phyloP scores from a whole-genome alignment of 1,139 yeast genomes.

The Trichomonascaceae sp. region DNA sequence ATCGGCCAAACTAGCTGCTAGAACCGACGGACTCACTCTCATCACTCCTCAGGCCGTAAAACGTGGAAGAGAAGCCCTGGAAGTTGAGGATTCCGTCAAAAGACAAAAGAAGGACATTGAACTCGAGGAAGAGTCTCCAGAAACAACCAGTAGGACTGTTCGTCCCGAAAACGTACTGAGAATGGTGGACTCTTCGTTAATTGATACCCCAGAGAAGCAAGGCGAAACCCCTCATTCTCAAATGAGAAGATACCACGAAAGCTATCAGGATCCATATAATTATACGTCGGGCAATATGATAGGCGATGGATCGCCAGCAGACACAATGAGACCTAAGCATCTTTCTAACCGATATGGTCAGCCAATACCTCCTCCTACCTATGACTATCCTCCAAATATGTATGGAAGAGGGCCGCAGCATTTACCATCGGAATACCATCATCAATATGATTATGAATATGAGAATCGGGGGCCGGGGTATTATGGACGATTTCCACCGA shows the following conservation, averaged over 20 bases:
- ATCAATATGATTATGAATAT: constrained; percentile 1
- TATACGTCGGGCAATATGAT: neutral
- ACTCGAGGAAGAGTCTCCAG: constrained; percentile 25
- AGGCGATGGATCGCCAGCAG: constrained; percentile 7
- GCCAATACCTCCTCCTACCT: constrained; percentile 2
- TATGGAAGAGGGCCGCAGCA: constrained; percentile 4
- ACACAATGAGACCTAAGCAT: neutral
- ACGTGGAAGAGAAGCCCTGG: constrained; percentile 20
- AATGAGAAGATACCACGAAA: constrained; percentile 5
- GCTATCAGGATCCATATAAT: constrained; percentile 3
- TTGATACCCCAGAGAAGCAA: constrained; percentile 32
- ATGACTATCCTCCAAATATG: constrained; percentile 1
- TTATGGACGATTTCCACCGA: neutral
- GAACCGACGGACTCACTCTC: constrained; percentile 2
- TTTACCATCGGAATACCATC: constrained; percentile 2
- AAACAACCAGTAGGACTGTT: constrained; percentile 27
- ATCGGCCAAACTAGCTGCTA: constrained; percentile 2
- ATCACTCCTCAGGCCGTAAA: constrained; percentile 11
- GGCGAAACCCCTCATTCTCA: constrained; percentile 8
- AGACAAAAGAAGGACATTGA: constrained; percentile 21
- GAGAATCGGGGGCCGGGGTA: neutral
- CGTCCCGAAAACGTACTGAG: constrained; percentile 34
- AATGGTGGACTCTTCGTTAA: constrained; percentile 37
- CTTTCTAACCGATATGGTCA: neutral
- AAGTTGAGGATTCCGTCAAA: constrained; percentile 20